phyloP scores from a whole-genome alignment of 2,329 filamentous ascomycete species.

The Cytospora leucostoma region DNA sequence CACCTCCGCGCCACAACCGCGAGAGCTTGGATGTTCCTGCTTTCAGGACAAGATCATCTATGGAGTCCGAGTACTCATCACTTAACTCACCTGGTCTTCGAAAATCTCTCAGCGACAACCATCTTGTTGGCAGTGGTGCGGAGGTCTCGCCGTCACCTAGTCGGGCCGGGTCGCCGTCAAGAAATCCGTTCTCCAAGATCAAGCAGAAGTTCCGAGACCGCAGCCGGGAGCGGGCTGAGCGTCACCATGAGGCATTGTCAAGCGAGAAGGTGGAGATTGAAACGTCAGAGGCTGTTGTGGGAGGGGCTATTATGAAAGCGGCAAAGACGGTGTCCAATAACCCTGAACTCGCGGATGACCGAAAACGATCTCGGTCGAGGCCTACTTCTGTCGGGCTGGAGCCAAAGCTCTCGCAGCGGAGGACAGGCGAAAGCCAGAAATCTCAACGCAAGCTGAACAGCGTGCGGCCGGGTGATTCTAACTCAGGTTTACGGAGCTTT shows the following conservation, averaged over 20 bases:
- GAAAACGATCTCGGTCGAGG: conserved; percentile 33
- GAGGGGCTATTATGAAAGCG: conserved; percentile 1
- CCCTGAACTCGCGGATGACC: conserved; percentile 32
- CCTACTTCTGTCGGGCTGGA: conserved; percentile 42
- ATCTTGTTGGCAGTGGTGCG: conserved; percentile 58
- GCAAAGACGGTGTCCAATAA: conserved; percentile 14
- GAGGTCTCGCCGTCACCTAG: conserved; percentile 66
- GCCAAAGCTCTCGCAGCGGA: conserved; percentile 40
- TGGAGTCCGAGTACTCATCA: conserved; percentile 48
- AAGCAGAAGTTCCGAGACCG: conserved; percentile 59
- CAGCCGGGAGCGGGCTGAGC: conserved; percentile 47
- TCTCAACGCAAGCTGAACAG: conserved; percentile 52
- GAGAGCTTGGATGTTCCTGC: conserved; percentile 53
- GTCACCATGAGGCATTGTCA: conserved; percentile 29
- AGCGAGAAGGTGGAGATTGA: conserved; percentile 38
- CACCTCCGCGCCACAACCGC: conserved; percentile 39
- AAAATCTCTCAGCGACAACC: conserved; percentile 45
- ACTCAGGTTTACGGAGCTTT: conserved; percentile 65
- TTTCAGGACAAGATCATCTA: conserved; percentile 41
- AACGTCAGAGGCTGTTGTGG: conserved; percentile 3
- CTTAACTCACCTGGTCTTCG: conserved; percentile 57
- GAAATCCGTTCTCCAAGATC: conserved; percentile 59
- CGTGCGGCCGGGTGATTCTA: conserved; percentile 49
- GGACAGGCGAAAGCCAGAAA: conserved; percentile 50
- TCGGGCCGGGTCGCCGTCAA: conserved; percentile 60